Conservation (phyloP, 495 filamentous ascomycete genomes). For the Xylaria sp. region DNA sequence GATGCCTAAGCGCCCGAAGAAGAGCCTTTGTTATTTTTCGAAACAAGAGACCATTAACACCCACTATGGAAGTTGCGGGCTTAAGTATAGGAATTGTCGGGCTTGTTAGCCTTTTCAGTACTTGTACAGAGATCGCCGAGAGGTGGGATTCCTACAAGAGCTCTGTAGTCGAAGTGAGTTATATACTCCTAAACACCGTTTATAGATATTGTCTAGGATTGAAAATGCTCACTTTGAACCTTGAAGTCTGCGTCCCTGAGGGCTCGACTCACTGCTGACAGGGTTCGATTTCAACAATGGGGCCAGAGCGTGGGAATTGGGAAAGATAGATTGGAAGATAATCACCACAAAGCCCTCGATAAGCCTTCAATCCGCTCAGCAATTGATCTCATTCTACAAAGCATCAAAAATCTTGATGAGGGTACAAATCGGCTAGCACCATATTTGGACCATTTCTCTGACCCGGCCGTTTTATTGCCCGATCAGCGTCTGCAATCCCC, state of each 20-base stretch:
- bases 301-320: constrained; percentile 27
- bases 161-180: constrained; percentile 19
- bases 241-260: constrained; percentile 21
- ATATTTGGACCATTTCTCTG: neutral
- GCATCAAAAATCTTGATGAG: constrained; percentile 10
- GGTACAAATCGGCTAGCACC: neutral
- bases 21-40: neutral
- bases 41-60: neutral
- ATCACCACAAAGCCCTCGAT: constrained; percentile 13
- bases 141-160: constrained; percentile 30
- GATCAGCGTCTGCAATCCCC: neutral
- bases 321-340: neutral
- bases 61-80: constrained; percentile 13
- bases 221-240: neutral
- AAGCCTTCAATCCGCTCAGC: neutral
- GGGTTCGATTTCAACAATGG: constrained; percentile 30
- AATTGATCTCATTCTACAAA: neutral
- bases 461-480: neutral
- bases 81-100: constrained; percentile 18
- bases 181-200: neutral
- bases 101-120: constrained; percentile 31
- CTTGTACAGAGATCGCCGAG: constrained; percentile 32
- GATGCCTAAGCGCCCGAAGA: neutral
- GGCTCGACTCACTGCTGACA: constrained; percentile 31
- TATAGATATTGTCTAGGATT: neutral